These are phyloP conservation scores for Phytophthora tentaculata DNA, from an alignment of 352 stramenopile species.

Conservation along the genomic window DNA sequence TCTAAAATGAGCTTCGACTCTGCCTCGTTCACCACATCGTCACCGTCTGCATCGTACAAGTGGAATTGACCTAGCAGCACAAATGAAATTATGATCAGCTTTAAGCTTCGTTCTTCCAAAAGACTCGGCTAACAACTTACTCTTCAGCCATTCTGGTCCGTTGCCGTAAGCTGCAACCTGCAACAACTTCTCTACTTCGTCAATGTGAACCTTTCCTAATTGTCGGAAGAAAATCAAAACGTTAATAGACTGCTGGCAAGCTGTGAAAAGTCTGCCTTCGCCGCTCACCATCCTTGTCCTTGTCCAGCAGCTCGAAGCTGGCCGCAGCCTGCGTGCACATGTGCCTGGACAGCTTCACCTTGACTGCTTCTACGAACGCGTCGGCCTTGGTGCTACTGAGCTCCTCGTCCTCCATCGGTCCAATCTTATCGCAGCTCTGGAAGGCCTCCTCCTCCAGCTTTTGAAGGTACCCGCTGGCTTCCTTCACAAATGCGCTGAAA, in stretches of 20 bases:
- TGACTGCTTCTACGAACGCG: constrained; percentile 59
- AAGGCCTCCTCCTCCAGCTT: constrained; percentile 49
- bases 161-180: constrained; percentile 44
- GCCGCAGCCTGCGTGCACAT: constrained; percentile 50
- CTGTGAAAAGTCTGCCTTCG: background rate
- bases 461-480: constrained; percentile 51
- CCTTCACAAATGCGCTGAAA: constrained; percentile 59
- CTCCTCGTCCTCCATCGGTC: constrained; percentile 44
- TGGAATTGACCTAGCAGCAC: constrained; percentile 61
- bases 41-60: constrained; percentile 59
- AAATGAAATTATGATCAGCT: background rate
- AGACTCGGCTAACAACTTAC: constrained; percentile 21
- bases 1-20: constrained; percentile 68
- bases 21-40: constrained; percentile 57
- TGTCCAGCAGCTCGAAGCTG: constrained; percentile 66
- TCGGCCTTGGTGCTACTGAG: constrained; percentile 24
- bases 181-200: constrained; percentile 54
- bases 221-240: background rate
- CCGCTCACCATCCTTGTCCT: constrained; percentile 64
- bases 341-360: constrained; percentile 68
- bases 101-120: background rate
- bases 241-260: background rate
- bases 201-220: constrained; percentile 48
- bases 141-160: constrained; percentile 51
- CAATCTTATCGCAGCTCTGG: constrained; percentile 42